Evolutionary conservation across 345 rosid genomes (phyloP), one percentile per base, ranked within the genome.

Genomic region (Zanthoxylum bungeanum): DNA sequence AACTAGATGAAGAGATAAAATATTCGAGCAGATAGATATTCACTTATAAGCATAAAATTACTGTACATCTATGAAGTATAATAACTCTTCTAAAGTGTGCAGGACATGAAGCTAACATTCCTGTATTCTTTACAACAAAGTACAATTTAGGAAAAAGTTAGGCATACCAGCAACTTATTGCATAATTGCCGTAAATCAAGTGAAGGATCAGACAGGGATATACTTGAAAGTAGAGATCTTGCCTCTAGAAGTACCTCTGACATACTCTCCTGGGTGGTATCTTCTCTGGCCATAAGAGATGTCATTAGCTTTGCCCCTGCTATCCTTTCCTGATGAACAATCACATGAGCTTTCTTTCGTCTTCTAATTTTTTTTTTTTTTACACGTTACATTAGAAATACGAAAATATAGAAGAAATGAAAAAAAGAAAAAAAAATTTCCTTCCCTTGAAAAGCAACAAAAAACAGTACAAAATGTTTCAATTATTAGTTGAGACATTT

Each of bases 281-380:
- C 97, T 83, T 91, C 98, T 76, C 96, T 79, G 22, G 85, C 96
- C 93, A 93, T 85, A 59, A 93, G 92, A 53, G 93, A 85, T 60
- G 93, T 85, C 85, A 88, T 79, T 57, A 93, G 91, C 85, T 91
- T 93, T 22, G 93, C 94, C 67, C 90, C 85, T 19, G 86, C 93
- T 79, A 93, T 76, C 79, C 81, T 89, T 83, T 93, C 97, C 98
- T 93, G 85, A 73, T 72, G 72, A 55, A 67, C 34, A n/a, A 24
- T 1, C 17, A 28, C 65, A 60, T 6, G 22, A 70, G 68, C 69
- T 52, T 58, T 68, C n/a, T 60, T 22, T 14, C 0, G 0, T 44
- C 1, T n/a, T 60, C 1, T 60, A 21, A 4, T 8, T 1, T 53
- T 56, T 27, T 6, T 5, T 27, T 56, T 5, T n/a, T n/a, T n/a